Percentiles rank a stretch among this genome's conserved stretches.
phyloP scores from a whole-genome alignment of 257 asterid genomes.

The Solanum chilense region DNA sequence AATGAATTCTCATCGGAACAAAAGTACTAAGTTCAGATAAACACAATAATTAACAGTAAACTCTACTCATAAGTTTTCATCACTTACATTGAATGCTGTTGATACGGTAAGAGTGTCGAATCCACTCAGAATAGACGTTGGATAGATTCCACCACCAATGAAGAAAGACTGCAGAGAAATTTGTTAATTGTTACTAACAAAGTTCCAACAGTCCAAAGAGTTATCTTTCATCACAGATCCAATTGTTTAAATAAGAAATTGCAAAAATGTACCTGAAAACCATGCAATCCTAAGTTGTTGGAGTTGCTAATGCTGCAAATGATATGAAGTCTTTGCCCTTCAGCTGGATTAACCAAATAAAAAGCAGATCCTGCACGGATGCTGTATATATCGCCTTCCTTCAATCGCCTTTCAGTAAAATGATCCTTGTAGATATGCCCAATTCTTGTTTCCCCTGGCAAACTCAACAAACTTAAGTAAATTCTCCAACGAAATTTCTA shows the following conservation, averaged over 20 bases:
- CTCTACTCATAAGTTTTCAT: not conserved
- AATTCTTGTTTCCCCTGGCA: slow-evolving; percentile 73
- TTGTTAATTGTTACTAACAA: not conserved
- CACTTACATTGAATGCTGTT: slow-evolving; percentile 65
- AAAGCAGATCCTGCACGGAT: slow-evolving; percentile 76
- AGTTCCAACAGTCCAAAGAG: not conserved
- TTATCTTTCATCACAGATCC: not conserved
- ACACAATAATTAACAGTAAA: not conserved
- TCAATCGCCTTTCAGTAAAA: slow-evolving; percentile 47
- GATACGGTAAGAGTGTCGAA: slow-evolving; percentile 58
- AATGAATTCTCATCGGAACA: not conserved
- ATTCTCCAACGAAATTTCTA: not conserved
- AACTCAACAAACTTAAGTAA: not conserved
- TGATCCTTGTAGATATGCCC: slow-evolving; percentile 73
- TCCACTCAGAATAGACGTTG: slow-evolving; percentile 67
- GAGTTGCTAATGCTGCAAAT: slow-evolving; percentile 67
- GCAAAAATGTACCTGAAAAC: slow-evolving; percentile 44
- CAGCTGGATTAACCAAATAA: slow-evolving; percentile 47
- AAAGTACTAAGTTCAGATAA: too few relatives aligned
- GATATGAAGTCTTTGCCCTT: slow-evolving; percentile 58
- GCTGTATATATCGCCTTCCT: slow-evolving; percentile 62
- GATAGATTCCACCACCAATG: slow-evolving; percentile 73
- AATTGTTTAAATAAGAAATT: not conserved
- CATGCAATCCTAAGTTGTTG: slow-evolving; percentile 28
- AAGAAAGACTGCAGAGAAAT: slow-evolving; percentile 50